Evolutionary conservation across 495 filamentous ascomycete genomes (phyloP), one percentile per base, ranked within the genome.

Genomic region (Penicillium nucicola): DNA sequence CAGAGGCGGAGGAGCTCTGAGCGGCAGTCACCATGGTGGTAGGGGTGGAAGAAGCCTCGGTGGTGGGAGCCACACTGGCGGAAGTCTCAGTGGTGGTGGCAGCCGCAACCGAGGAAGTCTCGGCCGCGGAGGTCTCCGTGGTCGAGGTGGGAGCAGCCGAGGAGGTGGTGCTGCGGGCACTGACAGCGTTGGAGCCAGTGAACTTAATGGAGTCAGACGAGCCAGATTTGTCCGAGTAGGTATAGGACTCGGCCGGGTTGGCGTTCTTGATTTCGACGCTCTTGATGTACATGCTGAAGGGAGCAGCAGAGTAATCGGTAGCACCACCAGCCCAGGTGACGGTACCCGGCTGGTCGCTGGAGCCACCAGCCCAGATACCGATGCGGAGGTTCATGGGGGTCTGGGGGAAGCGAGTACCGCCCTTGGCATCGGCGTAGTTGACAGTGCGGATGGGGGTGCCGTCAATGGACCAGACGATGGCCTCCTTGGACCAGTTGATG

Each of bases 381-480:
- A 96, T 77, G 62, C 89, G 89, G 57, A 96, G 67, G 51, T 86
- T 82, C 84, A 92, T 90, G 3, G 92, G 92, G 1, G 89, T 92
- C 76, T 97, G 93, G 13, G 93, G 93, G 72, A 85, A 98, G 64
- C 90, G 83, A 48, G 78, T 69, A 32, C 76, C 87, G 44, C 84
- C 81, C 35, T 87, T 78, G 53, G 79, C 78, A 54, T 74, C 75
- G 42, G 79, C 77, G 50, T 68, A 72, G 18, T 56, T 53, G 33
- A 96, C 72, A 11, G 87, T 89, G 47, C 93, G 84, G 37, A 96
- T 80, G 10, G 78, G 74, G 11, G 65, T 75, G 34, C 86, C 89
- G 53, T 90, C 88, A 53, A 97, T 85, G 47, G 75, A 77, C 92
- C 92, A 98, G 30, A 80, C 70, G 56, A 92, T 81, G 56, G 79